These are phyloP conservation scores for Erysimum cheiranthoides DNA, from an alignment of 345 rosid species.

Conservation along the genomic window DNA sequence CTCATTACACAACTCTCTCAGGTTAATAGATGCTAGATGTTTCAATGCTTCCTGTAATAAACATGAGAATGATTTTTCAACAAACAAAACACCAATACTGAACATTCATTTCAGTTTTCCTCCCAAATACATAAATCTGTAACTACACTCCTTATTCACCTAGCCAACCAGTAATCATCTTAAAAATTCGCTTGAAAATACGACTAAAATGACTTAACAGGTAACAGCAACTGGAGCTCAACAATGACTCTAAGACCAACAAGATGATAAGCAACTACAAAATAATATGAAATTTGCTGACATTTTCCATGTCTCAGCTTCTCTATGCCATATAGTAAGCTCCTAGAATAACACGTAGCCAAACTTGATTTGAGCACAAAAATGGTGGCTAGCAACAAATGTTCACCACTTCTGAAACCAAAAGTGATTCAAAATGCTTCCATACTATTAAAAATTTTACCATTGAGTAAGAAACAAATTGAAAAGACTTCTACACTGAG, in stretches of 20 bases:
- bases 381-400: neutral
- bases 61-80: neutral
- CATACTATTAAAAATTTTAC: neutral
- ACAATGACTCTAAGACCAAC: neutral
- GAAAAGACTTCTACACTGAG: neutral
- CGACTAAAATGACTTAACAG: neutral
- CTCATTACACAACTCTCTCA: slow-evolving; percentile 76
- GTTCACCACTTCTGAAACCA: slow-evolving; percentile 12
- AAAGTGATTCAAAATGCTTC: slow-evolving; percentile 7
- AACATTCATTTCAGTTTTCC: neutral
- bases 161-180: slow-evolving; percentile 1
- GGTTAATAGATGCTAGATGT: slow-evolving; percentile 77
- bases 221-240: neutral
- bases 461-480: neutral
- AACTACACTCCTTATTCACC: neutral
- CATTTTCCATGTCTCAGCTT: no score
- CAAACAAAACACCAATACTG: neutral
- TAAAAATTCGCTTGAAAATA: neutral
- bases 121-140: neutral
- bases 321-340: neutral
- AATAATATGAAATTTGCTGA: neutral
- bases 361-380: neutral
- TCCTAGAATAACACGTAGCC: slow-evolving; percentile 2
- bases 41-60: slow-evolving; percentile 81
- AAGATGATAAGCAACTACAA: neutral